Evolutionary conservation across 2,329 filamentous ascomycete genomes (phyloP), one percentile per base, ranked within the genome.

Genomic region (Laburnicola sp.): DNA sequence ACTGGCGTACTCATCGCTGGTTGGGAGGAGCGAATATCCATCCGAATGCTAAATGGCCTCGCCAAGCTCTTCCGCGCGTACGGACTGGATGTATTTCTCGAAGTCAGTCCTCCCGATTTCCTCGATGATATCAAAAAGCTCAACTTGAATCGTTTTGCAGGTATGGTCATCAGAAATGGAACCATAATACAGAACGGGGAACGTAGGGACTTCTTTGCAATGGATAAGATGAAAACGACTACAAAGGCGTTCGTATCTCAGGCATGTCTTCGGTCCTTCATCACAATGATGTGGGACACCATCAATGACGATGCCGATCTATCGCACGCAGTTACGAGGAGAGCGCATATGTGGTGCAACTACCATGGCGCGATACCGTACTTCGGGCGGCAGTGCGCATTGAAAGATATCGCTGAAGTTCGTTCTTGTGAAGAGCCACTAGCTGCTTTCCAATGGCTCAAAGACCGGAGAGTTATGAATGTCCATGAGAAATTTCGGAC

Each of bases 211-310:
- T 73, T 64, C 49, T 73, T 73, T 44, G 64, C 59, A 7, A 72
- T 73, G 69, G 70, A 72, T 41, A 73, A 71, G 50, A 72, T 73
- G 70, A 71, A 68, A 47, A 66, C 62, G 1, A 72, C 70, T 1
- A 70, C 67, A 8, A 71, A 70, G 47, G 66, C 64, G 2, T 72
- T 73, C 30, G 69, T 73, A 2, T 70, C 70, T 9, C 67, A 73
- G 45, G 65, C 70, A 10, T 71, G 68, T 41, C 55, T 72, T 28
- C 56, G 70, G 16, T 56, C 67, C 1, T 72, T 72, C 34, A 54
- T 62, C n/a, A 69, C 68, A 6, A 68, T 73, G 64, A 72, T 72
- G 62, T 73, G 70, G 70, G 70, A 73, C 35, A 69, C 66, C 3
- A 58, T 73, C n/a, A 62, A 70, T 21, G 66, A 72, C 28, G 58